Evolutionary conservation across 1,284 basidiomycete genomes (phyloP).

Genomic region (Limonomyces culmigenus): DNA sequence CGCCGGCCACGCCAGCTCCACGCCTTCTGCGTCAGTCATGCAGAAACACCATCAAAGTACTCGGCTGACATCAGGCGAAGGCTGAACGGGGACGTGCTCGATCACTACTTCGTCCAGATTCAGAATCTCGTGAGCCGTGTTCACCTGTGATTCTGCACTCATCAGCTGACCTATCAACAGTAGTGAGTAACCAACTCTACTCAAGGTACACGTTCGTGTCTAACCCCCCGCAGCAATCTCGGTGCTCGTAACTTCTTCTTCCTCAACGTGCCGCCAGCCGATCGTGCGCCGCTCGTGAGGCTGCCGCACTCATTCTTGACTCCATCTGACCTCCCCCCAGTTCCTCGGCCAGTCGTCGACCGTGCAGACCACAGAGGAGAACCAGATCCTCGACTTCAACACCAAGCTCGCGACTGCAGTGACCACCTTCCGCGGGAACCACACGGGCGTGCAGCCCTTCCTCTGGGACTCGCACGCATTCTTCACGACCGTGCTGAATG

Average conservation of each 20-base stretch:
- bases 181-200: too few species aligned
- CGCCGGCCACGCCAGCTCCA: too few species aligned
- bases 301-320: neutral
- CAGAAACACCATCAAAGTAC: neutral
- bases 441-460: conserved; percentile 31
- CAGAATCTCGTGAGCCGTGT: conserved; percentile 28
- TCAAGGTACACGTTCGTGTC: too few species aligned
- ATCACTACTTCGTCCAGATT: conserved; percentile 34
- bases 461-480: conserved; percentile 33
- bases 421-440: conserved; percentile 20
- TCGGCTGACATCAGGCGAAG: conserved; percentile 12
- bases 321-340: neutral
- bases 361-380: conserved; percentile 18
- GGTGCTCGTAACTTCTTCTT: conserved; percentile 52
- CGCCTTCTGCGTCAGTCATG: neutral
- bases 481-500: conserved; percentile 30
- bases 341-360: conserved; percentile 28
- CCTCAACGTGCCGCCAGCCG: conserved; percentile 44
- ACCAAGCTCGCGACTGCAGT: conserved; percentile 22
- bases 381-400: conserved; percentile 34
- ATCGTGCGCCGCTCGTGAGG: conserved; percentile 31
- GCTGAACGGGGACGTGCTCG: conserved; percentile 29
- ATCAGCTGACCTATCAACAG: conserved; percentile 10
- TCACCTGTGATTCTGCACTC: conserved; percentile 7
- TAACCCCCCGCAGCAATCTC: neutral